A percentile compares a stretch with the other conserved stretches of the same genome.
These are phyloP conservation scores for Salvia hispanica DNA, from an alignment of 257 asterid species.

Conservation along the genomic window DNA sequence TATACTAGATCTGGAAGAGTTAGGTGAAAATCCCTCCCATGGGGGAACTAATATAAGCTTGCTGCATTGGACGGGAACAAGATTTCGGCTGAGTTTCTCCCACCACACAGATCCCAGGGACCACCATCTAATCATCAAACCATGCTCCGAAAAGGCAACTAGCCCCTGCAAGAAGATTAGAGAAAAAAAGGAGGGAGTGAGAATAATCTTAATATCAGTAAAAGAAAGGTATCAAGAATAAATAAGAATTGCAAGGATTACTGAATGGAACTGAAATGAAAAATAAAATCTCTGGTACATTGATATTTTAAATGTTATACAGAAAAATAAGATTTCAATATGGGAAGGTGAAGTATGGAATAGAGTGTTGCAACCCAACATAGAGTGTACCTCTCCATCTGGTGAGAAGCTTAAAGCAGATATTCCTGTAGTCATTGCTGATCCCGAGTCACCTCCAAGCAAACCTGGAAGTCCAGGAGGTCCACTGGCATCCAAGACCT, in stretches of 20 bases:
- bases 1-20: conserved; percentile 79
- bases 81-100: conserved; percentile 90
- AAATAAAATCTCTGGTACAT: conserved; percentile 4
- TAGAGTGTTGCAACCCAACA: conserved; percentile 12
- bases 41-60: conserved; percentile 90
- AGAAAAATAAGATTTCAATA: conserved; percentile 21
- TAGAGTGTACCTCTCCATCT: conserved; percentile 84
- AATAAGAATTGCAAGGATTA: not conserved
- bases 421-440: conserved; percentile 64
- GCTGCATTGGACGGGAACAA: conserved; percentile 84
- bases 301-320: not conserved
- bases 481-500: conserved; percentile 96
- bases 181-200: not conserved
- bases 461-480: conserved; percentile 91
- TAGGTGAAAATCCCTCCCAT: conserved; percentile 96
- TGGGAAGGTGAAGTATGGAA: conserved; percentile 15
- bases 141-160: conserved; percentile 92
- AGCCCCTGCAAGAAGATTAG: conserved; percentile 63
- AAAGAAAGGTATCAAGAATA: not conserved
- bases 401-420: conserved; percentile 94
- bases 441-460: conserved; percentile 69
- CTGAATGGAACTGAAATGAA: not conserved
- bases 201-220: not conserved
- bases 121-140: conserved; percentile 97
- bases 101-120: conserved; percentile 93